Percentiles rank a stretch among this genome's conserved stretches.
Conservation (phyloP, 805 yeast species). For the Yarrowia sp. region DNA sequence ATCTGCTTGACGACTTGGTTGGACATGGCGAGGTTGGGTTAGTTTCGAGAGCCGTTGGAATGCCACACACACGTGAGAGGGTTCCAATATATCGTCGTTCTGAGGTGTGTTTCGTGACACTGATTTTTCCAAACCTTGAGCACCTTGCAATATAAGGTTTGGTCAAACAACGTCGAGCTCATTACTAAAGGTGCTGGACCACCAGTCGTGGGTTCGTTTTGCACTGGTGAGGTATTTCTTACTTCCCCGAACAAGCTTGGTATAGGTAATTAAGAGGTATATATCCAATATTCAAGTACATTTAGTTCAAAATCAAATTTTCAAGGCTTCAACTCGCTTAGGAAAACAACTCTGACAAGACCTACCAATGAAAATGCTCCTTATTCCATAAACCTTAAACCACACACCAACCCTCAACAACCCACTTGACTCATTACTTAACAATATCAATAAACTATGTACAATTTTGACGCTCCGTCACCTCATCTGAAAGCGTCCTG, state of each 20-base stretch:
- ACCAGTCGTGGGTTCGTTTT: background rate
- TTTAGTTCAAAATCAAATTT: no score
- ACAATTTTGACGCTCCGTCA: background rate
- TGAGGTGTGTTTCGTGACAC: background rate
- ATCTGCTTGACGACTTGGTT: constrained; percentile 21
- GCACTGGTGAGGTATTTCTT: background rate
- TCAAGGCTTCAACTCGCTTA: no score
- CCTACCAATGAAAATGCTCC: no score
- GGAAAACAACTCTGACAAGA: no score
- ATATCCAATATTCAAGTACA: no score
- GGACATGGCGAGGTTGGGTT: background rate
- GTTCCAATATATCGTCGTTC: background rate
- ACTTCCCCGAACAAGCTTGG: no score
- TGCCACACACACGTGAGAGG: background rate
- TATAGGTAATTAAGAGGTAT: no score
- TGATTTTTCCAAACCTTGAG: constrained; percentile 16
- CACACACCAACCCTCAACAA: no score
- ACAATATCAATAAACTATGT: background rate
- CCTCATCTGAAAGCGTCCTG: constrained; percentile 4
- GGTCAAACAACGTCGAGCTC: background rate
- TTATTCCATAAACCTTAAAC: no score
- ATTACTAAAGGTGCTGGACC: background rate
- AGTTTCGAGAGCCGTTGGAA: background rate
- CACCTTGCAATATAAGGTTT: background rate
- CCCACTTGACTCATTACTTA: background rate